Percentiles rank a stretch among this genome's conserved stretches.
phyloP scores from a whole-genome alignment of 108 stramenopile species.

The Mediolabrus comicus region DNA sequence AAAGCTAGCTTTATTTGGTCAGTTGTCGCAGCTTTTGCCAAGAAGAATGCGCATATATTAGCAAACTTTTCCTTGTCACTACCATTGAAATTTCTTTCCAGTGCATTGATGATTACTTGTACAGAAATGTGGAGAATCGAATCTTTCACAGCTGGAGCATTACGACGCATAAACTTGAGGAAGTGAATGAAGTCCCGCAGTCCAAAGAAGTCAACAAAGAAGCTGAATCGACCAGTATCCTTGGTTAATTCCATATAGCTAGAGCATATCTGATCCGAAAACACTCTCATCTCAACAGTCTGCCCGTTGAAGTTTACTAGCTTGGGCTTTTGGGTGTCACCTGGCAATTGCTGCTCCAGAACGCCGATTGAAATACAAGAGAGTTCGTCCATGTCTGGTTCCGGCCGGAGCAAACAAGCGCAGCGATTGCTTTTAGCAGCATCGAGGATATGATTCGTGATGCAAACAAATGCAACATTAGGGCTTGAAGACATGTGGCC shows the following conservation, averaged over 20 bases:
- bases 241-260: slow-evolving; percentile 18
- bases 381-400: slow-evolving; percentile 41
- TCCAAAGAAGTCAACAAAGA: slow-evolving; percentile 29
- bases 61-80: slow-evolving; percentile 8
- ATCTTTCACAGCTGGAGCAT: not conserved
- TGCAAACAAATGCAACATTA: slow-evolving; percentile 29
- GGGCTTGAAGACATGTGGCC: slow-evolving; percentile 33
- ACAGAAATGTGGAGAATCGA: not conserved
- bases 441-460: slow-evolving; percentile 45
- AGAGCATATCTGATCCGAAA: slow-evolving; percentile 19
- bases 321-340: not conserved
- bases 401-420: slow-evolving; percentile 18
- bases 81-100: slow-evolving; percentile 30
- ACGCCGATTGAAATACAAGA: slow-evolving; percentile 22
- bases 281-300: not conserved
- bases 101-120: not conserved
- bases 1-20: slow-evolving; percentile 2
- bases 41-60: slow-evolving; percentile 11
- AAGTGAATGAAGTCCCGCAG: slow-evolving; percentile 32
- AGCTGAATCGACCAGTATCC: slow-evolving; percentile 16
- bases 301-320: slow-evolving; percentile 7
- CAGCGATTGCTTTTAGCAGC: slow-evolving; percentile 52
- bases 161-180: slow-evolving; percentile 15
- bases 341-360: slow-evolving; percentile 1
- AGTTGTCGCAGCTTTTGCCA: not conserved